Evolutionary conservation across 2,329 filamentous ascomycete species (phyloP), one percentile per base, ranked within the genome.

Genomic region (Podosphaera fusca): DNA sequence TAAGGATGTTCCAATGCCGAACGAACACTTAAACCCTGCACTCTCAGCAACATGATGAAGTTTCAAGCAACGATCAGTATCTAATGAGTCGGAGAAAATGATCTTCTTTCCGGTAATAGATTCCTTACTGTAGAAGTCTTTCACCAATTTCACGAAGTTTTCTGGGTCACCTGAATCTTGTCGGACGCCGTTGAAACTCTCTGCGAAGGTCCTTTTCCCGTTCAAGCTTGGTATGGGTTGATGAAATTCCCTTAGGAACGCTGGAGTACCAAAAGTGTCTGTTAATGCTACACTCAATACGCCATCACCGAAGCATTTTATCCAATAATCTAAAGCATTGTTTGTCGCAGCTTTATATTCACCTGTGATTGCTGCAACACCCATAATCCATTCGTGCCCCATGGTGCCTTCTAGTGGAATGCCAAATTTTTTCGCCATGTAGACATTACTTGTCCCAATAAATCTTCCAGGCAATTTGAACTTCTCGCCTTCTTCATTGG

Each of bases 301-400:
- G 40, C 76, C 86, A 66, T 84, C 81, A 3, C 92, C 92, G 67
- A 95, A 98, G 60, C 86, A 94, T 56, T 82, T 81, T 38, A 94
- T 79, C 92, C 92, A 98, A 68, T 94, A 87, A 58, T 80, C 76
- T 63, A 98, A 72, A 0, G 87, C 89, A 61, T 83, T 77, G 68
- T 94, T 87, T 42, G 89, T 94, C 2, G 92, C 89, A 60, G 78
- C 75, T 63, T 80, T 77, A 67, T 98, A 98, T 70, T 95, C 79
- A 60, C 87, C 77, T 3, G 84, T 86, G 63, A 95, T 87, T 45
- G 92, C 89, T 0, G 92, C 92, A 60, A 94, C 90, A 47, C 87
- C 89, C 92, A 98, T 98, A 73, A 95, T 96, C 92, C 92, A 98
- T 71, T 98, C 92, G 67, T 98, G 92, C 0, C 92, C 92, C 1